Evolutionary conservation across 2,329 filamentous ascomycete species (phyloP).

Genomic region (Verticillium isaacii): DNA sequence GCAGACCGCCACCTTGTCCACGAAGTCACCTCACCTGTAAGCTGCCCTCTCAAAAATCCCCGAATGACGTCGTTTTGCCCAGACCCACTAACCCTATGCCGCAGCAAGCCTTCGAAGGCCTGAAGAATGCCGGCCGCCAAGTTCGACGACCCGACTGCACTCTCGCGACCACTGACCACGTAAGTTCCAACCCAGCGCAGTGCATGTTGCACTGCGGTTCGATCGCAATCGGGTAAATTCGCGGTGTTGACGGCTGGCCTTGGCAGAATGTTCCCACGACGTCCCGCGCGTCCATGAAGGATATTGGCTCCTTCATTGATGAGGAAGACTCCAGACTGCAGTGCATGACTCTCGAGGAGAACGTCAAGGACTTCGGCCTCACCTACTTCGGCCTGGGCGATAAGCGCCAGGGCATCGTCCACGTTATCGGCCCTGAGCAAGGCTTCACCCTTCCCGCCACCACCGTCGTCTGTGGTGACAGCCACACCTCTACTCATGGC

Average conservation of each 20-base stretch:
- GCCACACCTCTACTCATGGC: slow-evolving; percentile 95
- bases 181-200: slow-evolving; percentile 46
- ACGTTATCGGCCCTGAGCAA: slow-evolving; percentile 97
- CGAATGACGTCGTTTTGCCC: slow-evolving; percentile 7
- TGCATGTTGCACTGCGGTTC: not conserved
- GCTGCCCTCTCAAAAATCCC: slow-evolving; percentile 22
- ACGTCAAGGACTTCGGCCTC: slow-evolving; percentile 92
- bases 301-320: slow-evolving; percentile 88
- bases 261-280: slow-evolving; percentile 85
- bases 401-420: slow-evolving; percentile 96
- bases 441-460: slow-evolving; percentile 97
- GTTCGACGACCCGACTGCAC: slow-evolving; percentile 96
- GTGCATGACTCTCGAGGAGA: slow-evolving; percentile 93
- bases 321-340: slow-evolving; percentile 91
- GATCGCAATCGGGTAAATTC: not conserved
- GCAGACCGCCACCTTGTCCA: slow-evolving; percentile 92
- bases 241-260: not conserved
- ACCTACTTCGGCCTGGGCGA: slow-evolving; percentile 97
- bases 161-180: slow-evolving; percentile 92
- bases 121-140: slow-evolving; percentile 80
- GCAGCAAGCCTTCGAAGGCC: slow-evolving; percentile 93
- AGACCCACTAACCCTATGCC: slow-evolving; percentile 11
- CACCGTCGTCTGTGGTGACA: slow-evolving; percentile 96
- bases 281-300: slow-evolving; percentile 88
- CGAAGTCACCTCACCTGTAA: slow-evolving; percentile 93